A percentile compares a stretch with the other conserved stretches of the same genome.
These are phyloP conservation scores for Fusarium penzigii DNA, from an alignment of 2,329 filamentous ascomycete genomes.

Conservation along the genomic window DNA sequence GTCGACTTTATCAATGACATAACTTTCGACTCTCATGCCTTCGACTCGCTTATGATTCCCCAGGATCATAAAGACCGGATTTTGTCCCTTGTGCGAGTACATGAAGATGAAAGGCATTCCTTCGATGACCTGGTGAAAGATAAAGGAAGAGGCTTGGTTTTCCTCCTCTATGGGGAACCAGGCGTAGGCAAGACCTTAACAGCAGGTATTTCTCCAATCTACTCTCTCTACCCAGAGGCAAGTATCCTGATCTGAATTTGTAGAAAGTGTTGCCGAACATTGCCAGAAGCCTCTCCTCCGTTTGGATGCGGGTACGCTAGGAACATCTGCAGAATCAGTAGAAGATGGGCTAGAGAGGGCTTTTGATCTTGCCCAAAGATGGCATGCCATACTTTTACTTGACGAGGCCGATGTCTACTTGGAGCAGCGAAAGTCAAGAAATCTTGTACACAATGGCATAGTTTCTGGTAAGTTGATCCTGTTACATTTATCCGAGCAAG, in stretches of 20 bases:
- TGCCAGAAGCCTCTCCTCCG: background rate
- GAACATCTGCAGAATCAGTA: background rate
- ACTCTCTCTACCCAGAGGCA: no score
- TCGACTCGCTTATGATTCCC: no score
- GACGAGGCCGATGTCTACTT: constrained; percentile 1
- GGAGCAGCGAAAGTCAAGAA: background rate
- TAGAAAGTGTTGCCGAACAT: background rate
- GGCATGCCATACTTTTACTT: background rate
- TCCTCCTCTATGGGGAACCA: no score
- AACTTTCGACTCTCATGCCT: no score
- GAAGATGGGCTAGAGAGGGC: background rate
- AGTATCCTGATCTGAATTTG: no score
- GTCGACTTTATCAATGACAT: no score
- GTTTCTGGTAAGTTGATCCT: background rate
- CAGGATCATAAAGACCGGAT: no score
- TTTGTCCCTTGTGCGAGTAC: no score
- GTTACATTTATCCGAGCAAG: no score
- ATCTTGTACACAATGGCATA: background rate
- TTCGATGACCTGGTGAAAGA: no score
- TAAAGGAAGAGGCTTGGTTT: no score
- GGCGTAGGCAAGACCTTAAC: background rate
- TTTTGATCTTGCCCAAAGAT: background rate
- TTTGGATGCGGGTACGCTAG: background rate
- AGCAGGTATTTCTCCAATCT: background rate
- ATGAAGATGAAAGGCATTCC: no score